These are phyloP conservation scores for Colletotrichum tamarilloi DNA, from an alignment of 2,329 filamentous ascomycete genomes.

Conservation along the genomic window DNA sequence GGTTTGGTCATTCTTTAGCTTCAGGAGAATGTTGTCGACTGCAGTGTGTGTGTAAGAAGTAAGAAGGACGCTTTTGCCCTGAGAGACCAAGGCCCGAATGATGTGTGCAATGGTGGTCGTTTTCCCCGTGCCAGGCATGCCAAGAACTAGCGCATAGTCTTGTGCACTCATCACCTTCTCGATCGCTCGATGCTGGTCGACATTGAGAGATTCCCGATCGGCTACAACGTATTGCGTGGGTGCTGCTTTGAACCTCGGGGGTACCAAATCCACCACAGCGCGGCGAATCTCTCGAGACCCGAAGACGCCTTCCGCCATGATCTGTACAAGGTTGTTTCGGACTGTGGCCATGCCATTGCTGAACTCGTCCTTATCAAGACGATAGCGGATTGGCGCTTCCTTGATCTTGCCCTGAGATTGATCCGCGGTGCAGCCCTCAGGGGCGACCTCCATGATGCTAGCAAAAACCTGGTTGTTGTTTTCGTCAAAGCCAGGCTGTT, in stretches of 20 bases:
- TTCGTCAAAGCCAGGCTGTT: conserved; percentile 80
- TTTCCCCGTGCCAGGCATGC: conserved; percentile 98
- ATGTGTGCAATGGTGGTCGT: conserved; percentile 99
- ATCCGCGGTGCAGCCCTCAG: conserved; percentile 63
- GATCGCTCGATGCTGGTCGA: conserved; percentile 88
- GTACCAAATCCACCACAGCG: conserved; percentile 80
- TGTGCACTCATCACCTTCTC: conserved; percentile 95
- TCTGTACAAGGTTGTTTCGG: conserved; percentile 90
- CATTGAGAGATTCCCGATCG: conserved; percentile 77
- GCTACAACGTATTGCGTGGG: conserved; percentile 73
- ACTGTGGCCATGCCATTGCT: conserved; percentile 97
- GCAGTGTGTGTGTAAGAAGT: conserved; percentile 98
- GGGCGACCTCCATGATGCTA: conserved; percentile 88
- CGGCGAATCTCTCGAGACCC: conserved; percentile 79
- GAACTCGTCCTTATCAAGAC: conserved; percentile 97
- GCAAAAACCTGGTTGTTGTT: conserved; percentile 84
- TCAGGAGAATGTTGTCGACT: conserved; percentile 97
- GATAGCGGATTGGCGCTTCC: conserved; percentile 74
- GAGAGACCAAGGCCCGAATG: conserved; percentile 86
- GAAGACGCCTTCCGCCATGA: conserved; percentile 84
- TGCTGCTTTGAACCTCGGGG: conserved; percentile 77
- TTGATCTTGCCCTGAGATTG: conserved; percentile 64
- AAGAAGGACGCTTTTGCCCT: conserved; percentile 91
- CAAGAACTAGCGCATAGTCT: conserved; percentile 96
- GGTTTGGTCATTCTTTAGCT: conserved; percentile 83